These are phyloP conservation scores for Nakazawaea anatomiae DNA, from an alignment of 805 yeast species.

Conservation along the genomic window DNA sequence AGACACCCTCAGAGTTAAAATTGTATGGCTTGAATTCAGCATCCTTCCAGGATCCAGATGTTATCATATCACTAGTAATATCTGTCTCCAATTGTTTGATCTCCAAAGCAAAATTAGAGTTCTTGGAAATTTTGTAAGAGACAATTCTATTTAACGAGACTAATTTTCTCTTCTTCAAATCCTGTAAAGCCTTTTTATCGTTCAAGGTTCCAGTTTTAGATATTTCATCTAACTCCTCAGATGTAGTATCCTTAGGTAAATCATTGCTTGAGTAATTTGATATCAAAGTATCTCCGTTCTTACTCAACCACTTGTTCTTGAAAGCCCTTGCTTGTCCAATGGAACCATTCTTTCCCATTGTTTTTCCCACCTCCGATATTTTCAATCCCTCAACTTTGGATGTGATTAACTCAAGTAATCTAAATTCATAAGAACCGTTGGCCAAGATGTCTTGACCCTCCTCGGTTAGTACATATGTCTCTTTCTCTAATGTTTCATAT, in stretches of 20 bases:
- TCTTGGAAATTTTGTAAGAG: conserved; percentile 74
- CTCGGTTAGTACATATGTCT: conserved; percentile 64
- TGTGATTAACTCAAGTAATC: conserved; percentile 70
- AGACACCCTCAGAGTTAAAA: conserved; percentile 90
- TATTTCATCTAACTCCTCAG: conserved; percentile 54
- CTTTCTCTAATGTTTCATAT: conserved; percentile 68
- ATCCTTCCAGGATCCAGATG: conserved; percentile 73
- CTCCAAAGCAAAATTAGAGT: conserved; percentile 75
- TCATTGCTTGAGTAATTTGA: conserved; percentile 40
- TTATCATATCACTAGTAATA: conserved; percentile 88
- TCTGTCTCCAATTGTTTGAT: conserved; percentile 86
- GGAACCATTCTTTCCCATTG: conserved; percentile 79
- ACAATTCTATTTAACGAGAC: conserved; percentile 63
- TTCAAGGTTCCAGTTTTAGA: conserved; percentile 46
- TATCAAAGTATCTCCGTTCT: conserved; percentile 77
- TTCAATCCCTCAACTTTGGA: conserved; percentile 74
- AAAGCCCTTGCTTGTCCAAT: conserved; percentile 97
- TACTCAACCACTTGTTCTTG: conserved; percentile 93
- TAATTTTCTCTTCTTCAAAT: conserved; percentile 92
- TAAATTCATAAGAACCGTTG: conserved; percentile 86
- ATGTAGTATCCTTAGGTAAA: conserved; percentile 63
- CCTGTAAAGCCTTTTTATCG: conserved; percentile 65
- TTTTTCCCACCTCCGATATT: conserved; percentile 64
- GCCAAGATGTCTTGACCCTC: conserved; percentile 79
- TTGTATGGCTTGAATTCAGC: conserved; percentile 91